Percentiles rank a stretch among this genome's conserved stretches.
Evolutionary conservation across 2,329 filamentous ascomycete genomes (phyloP).

Genomic region (Samsoniella hepiali): DNA sequence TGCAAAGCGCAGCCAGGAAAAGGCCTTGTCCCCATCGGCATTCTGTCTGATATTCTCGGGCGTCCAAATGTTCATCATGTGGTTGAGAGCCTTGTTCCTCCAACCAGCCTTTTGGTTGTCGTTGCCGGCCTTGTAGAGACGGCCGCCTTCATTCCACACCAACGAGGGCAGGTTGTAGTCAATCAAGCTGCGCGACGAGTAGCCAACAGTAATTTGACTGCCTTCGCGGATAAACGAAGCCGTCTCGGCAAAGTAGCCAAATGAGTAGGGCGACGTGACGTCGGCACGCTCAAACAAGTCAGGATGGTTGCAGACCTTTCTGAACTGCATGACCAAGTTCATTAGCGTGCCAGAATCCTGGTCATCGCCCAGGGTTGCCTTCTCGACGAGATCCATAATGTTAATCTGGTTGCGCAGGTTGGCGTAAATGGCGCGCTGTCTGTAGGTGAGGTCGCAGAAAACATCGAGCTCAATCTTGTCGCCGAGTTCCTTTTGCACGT

Average conservation of each 20-base stretch:
- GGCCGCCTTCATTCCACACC: slow-evolving; percentile 76
- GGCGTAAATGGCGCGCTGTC: slow-evolving; percentile 88
- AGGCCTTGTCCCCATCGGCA: slow-evolving; percentile 59
- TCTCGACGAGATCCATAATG: slow-evolving; percentile 97
- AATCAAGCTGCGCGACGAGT: slow-evolving; percentile 83
- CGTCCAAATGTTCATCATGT: slow-evolving; percentile 88
- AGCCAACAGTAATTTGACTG: slow-evolving; percentile 71
- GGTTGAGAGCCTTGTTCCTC: slow-evolving; percentile 69
- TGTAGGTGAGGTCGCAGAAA: slow-evolving; percentile 94
- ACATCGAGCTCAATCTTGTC: slow-evolving; percentile 98
- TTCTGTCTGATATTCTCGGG: slow-evolving; percentile 72
- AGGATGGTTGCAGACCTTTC: slow-evolving; percentile 98
- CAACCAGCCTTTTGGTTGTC: slow-evolving; percentile 77
- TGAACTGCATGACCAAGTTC: slow-evolving; percentile 99
- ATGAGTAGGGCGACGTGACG: slow-evolving; percentile 79
- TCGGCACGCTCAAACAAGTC: slow-evolving; percentile 95
- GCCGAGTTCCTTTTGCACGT: slow-evolving; percentile 96
- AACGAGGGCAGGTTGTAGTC: slow-evolving; percentile 79
- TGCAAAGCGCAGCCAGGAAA: slow-evolving; percentile 88
- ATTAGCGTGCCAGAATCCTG: slow-evolving; percentile 93
- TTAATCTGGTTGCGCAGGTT: slow-evolving; percentile 96
- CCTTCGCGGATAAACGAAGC: slow-evolving; percentile 93
- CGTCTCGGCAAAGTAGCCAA: slow-evolving; percentile 88
- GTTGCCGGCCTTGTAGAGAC: slow-evolving; percentile 68
- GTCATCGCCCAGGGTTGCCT: slow-evolving; percentile 90